Evolutionary conservation across 257 asterid species (phyloP).

Genomic region (Penstemon davidsonii): DNA sequence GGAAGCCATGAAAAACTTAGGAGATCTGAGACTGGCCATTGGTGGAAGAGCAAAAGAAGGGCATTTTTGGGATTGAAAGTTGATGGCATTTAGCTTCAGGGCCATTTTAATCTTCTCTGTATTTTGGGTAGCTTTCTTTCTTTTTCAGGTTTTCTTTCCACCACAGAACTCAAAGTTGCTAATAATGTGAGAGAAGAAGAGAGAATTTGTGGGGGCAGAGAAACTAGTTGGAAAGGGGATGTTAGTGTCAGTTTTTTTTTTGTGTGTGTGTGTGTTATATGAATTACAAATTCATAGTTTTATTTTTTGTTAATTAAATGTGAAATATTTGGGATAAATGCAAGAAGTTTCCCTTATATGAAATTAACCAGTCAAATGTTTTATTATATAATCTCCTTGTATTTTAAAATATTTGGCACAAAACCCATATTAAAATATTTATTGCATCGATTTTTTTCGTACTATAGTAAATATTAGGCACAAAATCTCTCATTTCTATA

Average conservation of each 20-base stretch:
- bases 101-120: constrained; percentile 28
- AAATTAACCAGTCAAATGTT: not conserved
- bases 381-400: no score
- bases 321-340: no score
- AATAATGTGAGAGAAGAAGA: constrained; percentile 9
- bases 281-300: not conserved
- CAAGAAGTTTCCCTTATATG: no score
- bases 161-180: constrained; percentile 39
- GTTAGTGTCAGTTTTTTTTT: not conserved
- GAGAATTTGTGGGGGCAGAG: constrained; percentile 26
- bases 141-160: constrained; percentile 33
- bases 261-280: not conserved
- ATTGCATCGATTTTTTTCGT: no score
- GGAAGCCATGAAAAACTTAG: constrained; percentile 74
- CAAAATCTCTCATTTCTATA: no score
- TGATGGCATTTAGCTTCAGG: constrained; percentile 35
- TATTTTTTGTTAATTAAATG: no score
- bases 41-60: constrained; percentile 42
- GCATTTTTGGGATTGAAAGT: constrained; percentile 32
- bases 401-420: no score
- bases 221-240: constrained; percentile 11
- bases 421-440: no score
- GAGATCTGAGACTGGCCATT: constrained; percentile 66
- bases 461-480: no score
- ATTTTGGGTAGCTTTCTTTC: constrained; percentile 4